A percentile compares a stretch with the other conserved stretches of the same genome.
phyloP scores from a whole-genome alignment of 1,284 basidiomycete species.

The Trametes sp. region DNA sequence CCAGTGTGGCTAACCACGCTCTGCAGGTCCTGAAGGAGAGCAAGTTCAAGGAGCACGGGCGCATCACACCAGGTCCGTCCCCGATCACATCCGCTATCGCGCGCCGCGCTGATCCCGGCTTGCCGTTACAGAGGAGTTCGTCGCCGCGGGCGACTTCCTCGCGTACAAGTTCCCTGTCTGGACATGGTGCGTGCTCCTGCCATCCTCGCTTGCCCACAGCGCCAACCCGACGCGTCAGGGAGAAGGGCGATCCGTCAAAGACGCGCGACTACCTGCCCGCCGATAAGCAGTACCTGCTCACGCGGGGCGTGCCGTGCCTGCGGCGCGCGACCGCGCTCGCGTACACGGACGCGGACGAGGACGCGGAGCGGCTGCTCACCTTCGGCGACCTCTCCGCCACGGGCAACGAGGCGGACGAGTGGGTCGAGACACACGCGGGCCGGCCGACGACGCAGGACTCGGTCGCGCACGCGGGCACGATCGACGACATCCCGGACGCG shows the following conservation, averaged over 20 bases:
- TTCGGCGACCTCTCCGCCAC: slow-evolving; percentile 69
- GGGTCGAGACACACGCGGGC: slow-evolving; percentile 88
- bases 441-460: slow-evolving; percentile 62
- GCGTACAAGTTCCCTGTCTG: slow-evolving; percentile 97
- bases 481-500: slow-evolving; percentile 89
- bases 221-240: slow-evolving; percentile 63
- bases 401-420: slow-evolving; percentile 74
- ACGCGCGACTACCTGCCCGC: slow-evolving; percentile 90
- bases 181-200: slow-evolving; percentile 73
- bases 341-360: slow-evolving; percentile 95
- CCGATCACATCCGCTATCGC: slow-evolving; percentile 19
- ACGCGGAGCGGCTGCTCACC: slow-evolving; percentile 87
- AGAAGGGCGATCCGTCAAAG: slow-evolving; percentile 87
- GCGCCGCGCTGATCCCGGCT: slow-evolving; percentile 33
- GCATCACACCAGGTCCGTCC: slow-evolving; percentile 91
- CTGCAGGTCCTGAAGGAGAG: slow-evolving; percentile 93
- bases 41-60: slow-evolving; percentile 98
- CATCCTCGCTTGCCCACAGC: background rate
- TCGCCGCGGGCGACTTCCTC: slow-evolving; percentile 93
- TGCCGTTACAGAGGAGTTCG: slow-evolving; percentile 83
- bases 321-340: slow-evolving; percentile 90
- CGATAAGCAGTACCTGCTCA: slow-evolving; percentile 97
- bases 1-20: slow-evolving; percentile 24
- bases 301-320: slow-evolving; percentile 91
- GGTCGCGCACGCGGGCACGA: slow-evolving; percentile 60